A percentile compares a stretch with the other conserved stretches of the same genome.
Conservation (phyloP, 805 yeast genomes). For the Candida yuanshanica region DNA sequence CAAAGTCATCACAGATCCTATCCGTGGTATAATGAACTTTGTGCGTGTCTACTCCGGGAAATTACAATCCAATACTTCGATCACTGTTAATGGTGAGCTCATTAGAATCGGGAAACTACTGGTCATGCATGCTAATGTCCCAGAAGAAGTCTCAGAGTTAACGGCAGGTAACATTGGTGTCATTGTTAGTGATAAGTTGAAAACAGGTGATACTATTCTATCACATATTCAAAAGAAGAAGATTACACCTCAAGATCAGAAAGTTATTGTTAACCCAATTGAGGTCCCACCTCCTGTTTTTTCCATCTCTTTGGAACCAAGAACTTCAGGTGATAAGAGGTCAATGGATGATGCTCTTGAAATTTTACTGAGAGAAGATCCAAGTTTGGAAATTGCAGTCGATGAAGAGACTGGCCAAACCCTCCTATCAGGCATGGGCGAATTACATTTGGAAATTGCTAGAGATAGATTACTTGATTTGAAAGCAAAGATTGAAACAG, state of each 20-base stretch:
- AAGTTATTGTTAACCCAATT: conserved; percentile 64
- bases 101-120: conserved; percentile 64
- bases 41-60: conserved; percentile 86
- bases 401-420: conserved; percentile 90
- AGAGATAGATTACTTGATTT: conserved; percentile 73
- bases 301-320: conserved; percentile 78
- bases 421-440: conserved; percentile 94
- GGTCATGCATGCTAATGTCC: conserved; percentile 83
- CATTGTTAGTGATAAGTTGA: conserved; percentile 47
- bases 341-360: conserved; percentile 66
- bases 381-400: conserved; percentile 64
- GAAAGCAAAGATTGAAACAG: conserved; percentile 74
- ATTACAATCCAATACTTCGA: conserved; percentile 53
- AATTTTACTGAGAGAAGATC: conserved; percentile 78
- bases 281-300: conserved; percentile 89
- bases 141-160: conserved; percentile 61
- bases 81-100: conserved; percentile 63
- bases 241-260: conserved; percentile 38
- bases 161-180: conserved; percentile 89
- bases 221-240: conserved; percentile 51
- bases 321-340: conserved; percentile 73
- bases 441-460: conserved; percentile 86
- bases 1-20: conserved; percentile 83
- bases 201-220: conserved; percentile 89
- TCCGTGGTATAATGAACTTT: conserved; percentile 76